phyloP scores from a whole-genome alignment of 306 rosid genomes.

The Pachyrhizus erosus region DNA sequence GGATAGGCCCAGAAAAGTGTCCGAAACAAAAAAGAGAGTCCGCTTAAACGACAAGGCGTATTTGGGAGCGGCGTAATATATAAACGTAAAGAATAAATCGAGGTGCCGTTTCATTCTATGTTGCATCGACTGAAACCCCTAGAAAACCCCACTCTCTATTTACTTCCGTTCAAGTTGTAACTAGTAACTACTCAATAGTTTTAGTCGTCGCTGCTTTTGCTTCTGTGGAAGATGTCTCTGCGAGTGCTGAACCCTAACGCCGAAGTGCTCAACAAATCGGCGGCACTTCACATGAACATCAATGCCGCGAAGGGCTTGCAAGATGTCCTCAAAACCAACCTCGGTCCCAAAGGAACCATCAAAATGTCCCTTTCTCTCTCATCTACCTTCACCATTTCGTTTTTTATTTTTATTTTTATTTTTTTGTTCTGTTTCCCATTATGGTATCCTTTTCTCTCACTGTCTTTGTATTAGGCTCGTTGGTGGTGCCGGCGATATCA shows the following conservation, averaged over 20 bases:
- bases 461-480: slow-evolving; percentile 69
- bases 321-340: slow-evolving; percentile 91
- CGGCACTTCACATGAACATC: slow-evolving; percentile 95
- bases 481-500: slow-evolving; percentile 97
- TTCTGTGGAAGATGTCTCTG: slow-evolving; percentile 63
- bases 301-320: slow-evolving; percentile 97
- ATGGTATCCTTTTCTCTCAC: slow-evolving; percentile 1
- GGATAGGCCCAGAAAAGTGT: too few species aligned
- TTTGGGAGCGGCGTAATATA: too few species aligned
- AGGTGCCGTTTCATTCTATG: neutral
- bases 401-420: too few species aligned
- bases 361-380: slow-evolving; percentile 59
- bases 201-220: neutral
- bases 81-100: neutral
- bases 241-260: slow-evolving; percentile 90
- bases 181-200: neutral
- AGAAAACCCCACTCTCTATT: slow-evolving; percentile 27
- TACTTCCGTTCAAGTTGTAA: neutral
- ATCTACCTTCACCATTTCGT: neutral
- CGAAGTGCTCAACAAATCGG: slow-evolving; percentile 96
- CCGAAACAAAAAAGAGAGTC: too few species aligned
- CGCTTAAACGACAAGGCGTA: too few species aligned
- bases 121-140: slow-evolving; percentile 18
- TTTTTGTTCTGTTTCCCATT: neutral
- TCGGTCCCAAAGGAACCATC: slow-evolving; percentile 98